Conservation (phyloP, 2,329 filamentous ascomycete species). For the Claviceps paspali region DNA sequence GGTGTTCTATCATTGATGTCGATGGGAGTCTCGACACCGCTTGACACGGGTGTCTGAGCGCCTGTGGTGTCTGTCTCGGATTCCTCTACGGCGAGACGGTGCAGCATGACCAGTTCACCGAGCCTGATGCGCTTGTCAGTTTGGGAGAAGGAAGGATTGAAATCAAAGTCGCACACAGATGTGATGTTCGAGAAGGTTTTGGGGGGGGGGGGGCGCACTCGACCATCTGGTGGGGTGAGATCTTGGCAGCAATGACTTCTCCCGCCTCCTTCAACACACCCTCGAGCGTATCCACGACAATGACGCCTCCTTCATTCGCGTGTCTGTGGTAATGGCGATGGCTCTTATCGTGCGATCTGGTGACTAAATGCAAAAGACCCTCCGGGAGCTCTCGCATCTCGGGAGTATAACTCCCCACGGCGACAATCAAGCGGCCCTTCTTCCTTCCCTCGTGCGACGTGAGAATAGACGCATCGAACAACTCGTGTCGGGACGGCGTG, state of each 20-base stretch:
- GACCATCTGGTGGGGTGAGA: conserved; percentile 61
- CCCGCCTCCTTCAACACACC: conserved; percentile 72
- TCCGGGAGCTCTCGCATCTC: conserved; percentile 74
- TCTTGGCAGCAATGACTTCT: conserved; percentile 65
- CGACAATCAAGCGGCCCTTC: conserved; percentile 57
- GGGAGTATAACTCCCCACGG: conserved; percentile 53
- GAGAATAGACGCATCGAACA: conserved; percentile 61
- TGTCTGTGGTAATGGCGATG: conserved; percentile 52
- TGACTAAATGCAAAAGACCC: conserved; percentile 53
- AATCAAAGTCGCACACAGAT: too few relatives aligned
- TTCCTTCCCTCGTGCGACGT: conserved; percentile 55
- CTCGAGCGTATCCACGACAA: conserved; percentile 63
- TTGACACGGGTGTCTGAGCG: conserved; percentile 12
- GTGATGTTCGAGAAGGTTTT: too few relatives aligned
- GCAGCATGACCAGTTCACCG: conserved; percentile 60
- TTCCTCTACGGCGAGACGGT: conserved; percentile 27
- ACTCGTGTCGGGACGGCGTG: conserved; percentile 56
- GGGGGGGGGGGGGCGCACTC: conserved; percentile 36
- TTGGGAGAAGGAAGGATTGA: conserved; percentile 2
- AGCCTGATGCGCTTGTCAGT: conserved; percentile 28
- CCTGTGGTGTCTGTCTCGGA: conserved; percentile 18
- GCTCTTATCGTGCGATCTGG: conserved; percentile 26
- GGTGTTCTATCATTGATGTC: conserved; percentile 19
- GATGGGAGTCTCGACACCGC: conserved; percentile 9
- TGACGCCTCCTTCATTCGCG: conserved; percentile 45